A percentile compares a stretch with the other conserved stretches of the same genome.
phyloP scores from a whole-genome alignment of 345 rosid species.

The Hibiscus syriacus region DNA sequence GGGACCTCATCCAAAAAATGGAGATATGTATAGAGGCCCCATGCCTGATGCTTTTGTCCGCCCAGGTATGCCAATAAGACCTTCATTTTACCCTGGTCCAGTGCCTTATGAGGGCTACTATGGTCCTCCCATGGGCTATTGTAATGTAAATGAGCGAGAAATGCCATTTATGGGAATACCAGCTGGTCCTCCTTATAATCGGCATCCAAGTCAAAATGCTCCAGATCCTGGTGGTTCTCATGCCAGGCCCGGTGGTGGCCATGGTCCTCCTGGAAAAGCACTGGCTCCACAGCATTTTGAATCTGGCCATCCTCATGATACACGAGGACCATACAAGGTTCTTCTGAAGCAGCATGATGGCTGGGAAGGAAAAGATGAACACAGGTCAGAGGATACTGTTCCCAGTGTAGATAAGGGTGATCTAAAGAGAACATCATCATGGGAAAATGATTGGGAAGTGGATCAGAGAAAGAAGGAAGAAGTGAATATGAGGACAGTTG shows the following conservation, averaged over 20 bases:
- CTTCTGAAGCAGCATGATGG: slow-evolving; percentile 71
- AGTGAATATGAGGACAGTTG: slow-evolving; percentile 24
- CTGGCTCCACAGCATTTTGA: slow-evolving; percentile 45
- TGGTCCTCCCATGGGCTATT: slow-evolving; percentile 81
- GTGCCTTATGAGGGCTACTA: slow-evolving; percentile 67
- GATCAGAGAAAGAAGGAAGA: slow-evolving; percentile 30
- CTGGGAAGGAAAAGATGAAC: slow-evolving; percentile 51
- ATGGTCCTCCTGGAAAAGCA: slow-evolving; percentile 38
- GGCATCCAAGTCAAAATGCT: slow-evolving; percentile 36
- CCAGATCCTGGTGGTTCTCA: slow-evolving; percentile 41
- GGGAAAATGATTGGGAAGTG: slow-evolving; percentile 42
- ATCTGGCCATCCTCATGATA: slow-evolving; percentile 47
- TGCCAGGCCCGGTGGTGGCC: slow-evolving; percentile 50
- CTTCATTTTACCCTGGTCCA: slow-evolving; percentile 79
- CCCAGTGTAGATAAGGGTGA: slow-evolving; percentile 34
- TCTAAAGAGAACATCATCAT: slow-evolving; percentile 26
- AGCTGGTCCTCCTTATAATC: slow-evolving; percentile 45
- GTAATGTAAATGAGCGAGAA: slow-evolving; percentile 64
- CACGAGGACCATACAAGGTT: slow-evolving; percentile 56
- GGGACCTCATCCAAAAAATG: slow-evolving; percentile 60
- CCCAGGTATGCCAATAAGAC: slow-evolving; percentile 83
- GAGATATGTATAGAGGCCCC: slow-evolving; percentile 72
- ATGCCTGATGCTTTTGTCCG: slow-evolving; percentile 66
- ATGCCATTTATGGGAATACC: slow-evolving; percentile 65
- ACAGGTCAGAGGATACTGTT: slow-evolving; percentile 40